phyloP scores from a whole-genome alignment of 495 filamentous ascomycete species.

The Talaromyces proteolyticus region DNA sequence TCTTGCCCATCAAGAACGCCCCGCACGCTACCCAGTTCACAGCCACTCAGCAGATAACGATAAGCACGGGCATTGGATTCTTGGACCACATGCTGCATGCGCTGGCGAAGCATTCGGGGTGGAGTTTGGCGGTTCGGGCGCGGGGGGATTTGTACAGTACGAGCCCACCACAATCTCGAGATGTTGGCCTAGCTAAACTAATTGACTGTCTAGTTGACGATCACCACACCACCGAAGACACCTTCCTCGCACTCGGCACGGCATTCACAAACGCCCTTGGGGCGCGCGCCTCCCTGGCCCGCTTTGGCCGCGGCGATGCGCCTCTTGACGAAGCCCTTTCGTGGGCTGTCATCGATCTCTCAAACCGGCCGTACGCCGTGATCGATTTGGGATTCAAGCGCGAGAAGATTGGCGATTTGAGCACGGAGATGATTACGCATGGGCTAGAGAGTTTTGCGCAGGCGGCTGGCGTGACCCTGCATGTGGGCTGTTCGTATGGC shows the following conservation, averaged over 20 bases:
- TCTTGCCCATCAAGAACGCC: slow-evolving; percentile 71
- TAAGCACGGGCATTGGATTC: slow-evolving; percentile 96
- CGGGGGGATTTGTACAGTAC: slow-evolving; percentile 86
- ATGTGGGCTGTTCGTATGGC: slow-evolving; percentile 83
- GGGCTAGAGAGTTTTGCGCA: slow-evolving; percentile 90
- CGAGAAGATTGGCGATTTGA: slow-evolving; percentile 90
- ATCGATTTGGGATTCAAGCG: slow-evolving; percentile 74
- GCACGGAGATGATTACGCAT: slow-evolving; percentile 96
- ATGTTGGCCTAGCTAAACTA: not conserved
- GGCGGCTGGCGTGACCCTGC: slow-evolving; percentile 83
- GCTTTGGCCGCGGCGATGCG: slow-evolving; percentile 86
- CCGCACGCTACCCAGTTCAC: slow-evolving; percentile 68
- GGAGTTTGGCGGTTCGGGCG: slow-evolving; percentile 77
- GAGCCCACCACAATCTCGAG: slow-evolving; percentile 15
- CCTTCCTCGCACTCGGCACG: slow-evolving; percentile 80
- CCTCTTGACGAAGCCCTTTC: slow-evolving; percentile 95
- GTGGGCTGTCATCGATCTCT: slow-evolving; percentile 90
- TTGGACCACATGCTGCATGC: slow-evolving; percentile 99
- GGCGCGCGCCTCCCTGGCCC: slow-evolving; percentile 68
- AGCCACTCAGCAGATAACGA: slow-evolving; percentile 73
- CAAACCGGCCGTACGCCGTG: slow-evolving; percentile 79
- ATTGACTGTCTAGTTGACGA: slow-evolving; percentile 68
- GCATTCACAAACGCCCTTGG: slow-evolving; percentile 78
- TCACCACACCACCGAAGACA: slow-evolving; percentile 97
- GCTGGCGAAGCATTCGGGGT: slow-evolving; percentile 89